Evolutionary conservation across 768 basidiomycete genomes (phyloP), one percentile per base, ranked within the genome.

Genomic region (Porphyrellus cyaneotinctus): DNA sequence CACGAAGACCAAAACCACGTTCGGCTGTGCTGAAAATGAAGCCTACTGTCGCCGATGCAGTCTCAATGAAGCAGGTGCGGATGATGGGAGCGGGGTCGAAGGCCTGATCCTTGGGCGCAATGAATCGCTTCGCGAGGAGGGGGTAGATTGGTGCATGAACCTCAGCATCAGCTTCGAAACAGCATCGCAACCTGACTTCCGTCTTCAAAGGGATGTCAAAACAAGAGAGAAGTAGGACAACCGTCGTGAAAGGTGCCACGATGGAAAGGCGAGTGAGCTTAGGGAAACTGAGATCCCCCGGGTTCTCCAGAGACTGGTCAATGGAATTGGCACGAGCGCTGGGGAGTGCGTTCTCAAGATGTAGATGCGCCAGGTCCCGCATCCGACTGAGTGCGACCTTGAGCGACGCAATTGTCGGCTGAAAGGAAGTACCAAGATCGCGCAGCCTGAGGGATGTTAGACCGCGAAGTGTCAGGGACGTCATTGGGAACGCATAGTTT

Each of bases 371-470:
- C 12, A 77, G 62, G 42, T 43, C 36, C 1, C 70, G 72, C 70
- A 73, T 72, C 43, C 61, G 58, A 17, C 63, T 46, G 10, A 79
- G 69, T 15, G 64, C 64, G 22, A 62, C 53, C n/a, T 70, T 47
- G 23, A 78, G 59, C 42, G 71, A 67, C 7, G 52, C 51, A 28
- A 66, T 63, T 8, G 69, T 61, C 1, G 73, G 72, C 26, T 67
- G 68, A 22, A 62, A 56, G 10, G 58, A 41, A 3, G 30, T 15
- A 22, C 64, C 52, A 8, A 72, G 57, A 51, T 70, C 51, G 36
- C 68, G 58, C 11, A 78, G 56, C 38, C 66, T 70, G 26, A 79
- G 65, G 45, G 67, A 62, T n/a, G 68, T 70, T 11, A 79, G 68
- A 46, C 65, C 65, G 37, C 50, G 50, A 23, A 78, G 59, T 14